Evolutionary conservation across 31 red algal genomes (phyloP).

Genomic region (Endocladia muricata): DNA sequence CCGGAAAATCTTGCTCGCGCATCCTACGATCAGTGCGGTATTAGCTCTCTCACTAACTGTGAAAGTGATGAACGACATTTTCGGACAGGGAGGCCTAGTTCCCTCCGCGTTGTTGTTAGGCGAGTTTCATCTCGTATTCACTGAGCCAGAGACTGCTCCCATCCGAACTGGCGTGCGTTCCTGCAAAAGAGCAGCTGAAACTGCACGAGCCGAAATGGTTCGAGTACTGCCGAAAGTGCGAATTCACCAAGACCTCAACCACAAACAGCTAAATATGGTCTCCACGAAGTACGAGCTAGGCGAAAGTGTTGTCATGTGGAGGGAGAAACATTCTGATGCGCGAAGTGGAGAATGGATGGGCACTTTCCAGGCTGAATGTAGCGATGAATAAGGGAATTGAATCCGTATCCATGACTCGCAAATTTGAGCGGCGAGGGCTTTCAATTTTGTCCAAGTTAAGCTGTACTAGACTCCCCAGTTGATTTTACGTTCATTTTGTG

Average conservation of each 20-base stretch:
- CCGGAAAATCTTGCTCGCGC: background rate
- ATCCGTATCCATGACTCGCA: background rate
- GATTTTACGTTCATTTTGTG: background rate
- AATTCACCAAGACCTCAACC: background rate
- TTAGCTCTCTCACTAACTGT: background rate
- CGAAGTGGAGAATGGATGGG: constrained; percentile 12
- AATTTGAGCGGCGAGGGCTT: background rate
- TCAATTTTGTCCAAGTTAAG: constrained; percentile 14
- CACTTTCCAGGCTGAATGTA: background rate
- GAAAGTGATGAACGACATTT: constrained; percentile 24
- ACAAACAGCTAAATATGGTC: background rate
- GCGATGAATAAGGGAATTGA: background rate
- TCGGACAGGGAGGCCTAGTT: constrained; percentile 9
- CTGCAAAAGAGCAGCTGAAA: background rate
- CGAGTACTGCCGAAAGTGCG: background rate
- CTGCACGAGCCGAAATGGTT: background rate
- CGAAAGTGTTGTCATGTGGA: background rate
- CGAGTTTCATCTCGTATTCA: background rate
- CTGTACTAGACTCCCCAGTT: background rate
- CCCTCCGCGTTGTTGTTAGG: constrained; percentile 20
- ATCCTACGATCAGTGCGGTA: background rate
- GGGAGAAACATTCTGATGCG: background rate
- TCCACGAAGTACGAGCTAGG: background rate
- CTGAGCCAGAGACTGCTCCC: background rate
- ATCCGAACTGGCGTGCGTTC: background rate